Base-by-base conservation (phyloP, 768 basidiomycete species). In the Cystofilobasidium bisporidii region DNA sequence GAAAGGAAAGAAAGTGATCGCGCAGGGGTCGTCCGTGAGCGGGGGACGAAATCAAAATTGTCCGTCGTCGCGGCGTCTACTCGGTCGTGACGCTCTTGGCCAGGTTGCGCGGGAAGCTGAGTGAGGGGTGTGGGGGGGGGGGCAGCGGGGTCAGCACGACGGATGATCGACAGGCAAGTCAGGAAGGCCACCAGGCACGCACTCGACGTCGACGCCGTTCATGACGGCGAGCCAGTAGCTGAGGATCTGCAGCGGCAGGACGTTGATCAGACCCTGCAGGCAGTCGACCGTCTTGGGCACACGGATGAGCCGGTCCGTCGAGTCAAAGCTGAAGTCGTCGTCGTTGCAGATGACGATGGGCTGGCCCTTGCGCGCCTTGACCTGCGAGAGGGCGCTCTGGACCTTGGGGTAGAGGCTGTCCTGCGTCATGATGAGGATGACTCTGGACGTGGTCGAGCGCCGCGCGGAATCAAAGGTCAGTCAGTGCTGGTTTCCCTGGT, bases 351-450 rank as follows among this genome's bases (percentile, higher is more conserved):
- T 83, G 71, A 99, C 87, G 77, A 99, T 78, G 15, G 77, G 77
- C 71, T 89, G 87, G 60, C 93, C 96, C 78, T 93, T 94, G 77
- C 96, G 88, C 55, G 96, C 94, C 4, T 91, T 94, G 78, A 99
- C 94, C 79, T 99, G 96, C 32, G 91, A 80, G 72, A 96, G 90
- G 45, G 96, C 96, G 11, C 87, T 88, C 75, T 97, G 92, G 55
- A 97, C 93, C 82, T 99, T 98, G 75, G 93, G 91, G 80, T 98
- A 98, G 30, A 98, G 81, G 53, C 92, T 96, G 79, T 99, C 96
- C 72, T 89, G 87, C 33, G 96, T 99, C 96, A 99, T 99, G 80
- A 99, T 85, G 79, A 99, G 91, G 81, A 98, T 98, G 72, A 98
- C 78, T 45, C 78, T 78, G n/a, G n/a, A n/a, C n/a, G n/a, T n/a